A percentile compares a stretch with the other conserved stretches of the same genome.
Evolutionary conservation across 2,329 filamentous ascomycete species (phyloP).

Genomic region (Pyrenophora seminiperda): DNA sequence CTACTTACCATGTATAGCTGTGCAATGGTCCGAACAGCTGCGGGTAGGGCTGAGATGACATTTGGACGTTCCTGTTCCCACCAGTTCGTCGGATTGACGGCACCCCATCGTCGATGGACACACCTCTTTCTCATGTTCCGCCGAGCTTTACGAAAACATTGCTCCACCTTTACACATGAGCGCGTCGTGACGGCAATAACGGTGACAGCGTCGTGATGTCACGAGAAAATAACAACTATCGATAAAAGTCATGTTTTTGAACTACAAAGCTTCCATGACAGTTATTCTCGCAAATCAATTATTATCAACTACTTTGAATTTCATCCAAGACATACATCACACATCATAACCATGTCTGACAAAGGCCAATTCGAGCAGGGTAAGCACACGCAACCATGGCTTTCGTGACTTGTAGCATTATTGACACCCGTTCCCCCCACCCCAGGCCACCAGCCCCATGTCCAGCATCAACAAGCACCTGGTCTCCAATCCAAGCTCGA

Average conservation of each 20-base stretch:
- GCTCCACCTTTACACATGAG: constrained; percentile 24
- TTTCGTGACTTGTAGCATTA: neutral
- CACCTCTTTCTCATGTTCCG: neutral
- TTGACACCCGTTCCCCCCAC: constrained; percentile 11
- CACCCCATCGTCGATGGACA: constrained; percentile 6
- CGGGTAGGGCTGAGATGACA: constrained; percentile 15
- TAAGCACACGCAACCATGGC: constrained; percentile 12
- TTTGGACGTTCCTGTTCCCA: constrained; percentile 7
- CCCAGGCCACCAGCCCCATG: constrained; percentile 55
- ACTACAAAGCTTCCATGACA: neutral
- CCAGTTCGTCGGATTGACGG: constrained; percentile 6
- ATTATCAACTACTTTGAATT: neutral
- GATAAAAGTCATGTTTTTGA: constrained; percentile 19
- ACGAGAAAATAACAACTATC: constrained; percentile 23
- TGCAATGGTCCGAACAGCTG: too few species aligned
- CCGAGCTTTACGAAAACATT: constrained; percentile 1
- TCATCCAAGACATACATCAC: neutral
- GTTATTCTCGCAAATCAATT: neutral
- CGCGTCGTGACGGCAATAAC: constrained; percentile 16
- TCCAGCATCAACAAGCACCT: constrained; percentile 58
- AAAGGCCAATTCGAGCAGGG: constrained; percentile 48
- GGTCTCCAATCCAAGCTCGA: constrained; percentile 63
- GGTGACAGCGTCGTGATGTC: constrained; percentile 35
- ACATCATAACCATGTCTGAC: constrained; percentile 57
- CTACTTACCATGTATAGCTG: too few species aligned